phyloP scores from a whole-genome alignment of 345 rosid genomes.

The Fremontodendron californicum region DNA sequence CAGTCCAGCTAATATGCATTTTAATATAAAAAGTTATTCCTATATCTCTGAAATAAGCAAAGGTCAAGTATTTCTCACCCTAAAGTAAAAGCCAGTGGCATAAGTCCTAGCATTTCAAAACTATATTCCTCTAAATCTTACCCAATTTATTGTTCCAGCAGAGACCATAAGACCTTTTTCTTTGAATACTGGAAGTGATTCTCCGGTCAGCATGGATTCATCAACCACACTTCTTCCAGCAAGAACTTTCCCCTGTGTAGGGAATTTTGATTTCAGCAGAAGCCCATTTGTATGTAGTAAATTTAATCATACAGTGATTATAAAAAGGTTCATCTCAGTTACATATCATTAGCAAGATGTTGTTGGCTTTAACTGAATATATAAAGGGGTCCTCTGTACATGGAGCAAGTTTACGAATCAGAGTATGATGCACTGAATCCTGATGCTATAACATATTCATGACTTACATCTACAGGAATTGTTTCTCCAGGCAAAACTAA shows the following conservation, averaged over 20 bases:
- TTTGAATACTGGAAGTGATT: conserved; percentile 89
- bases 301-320: conserved; percentile 1
- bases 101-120: not conserved
- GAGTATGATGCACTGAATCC: not conserved
- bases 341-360: not conserved
- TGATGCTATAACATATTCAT: conserved; percentile 3
- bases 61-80: not conserved
- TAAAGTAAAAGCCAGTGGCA: not conserved
- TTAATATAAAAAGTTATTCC: not conserved
- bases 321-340: not conserved
- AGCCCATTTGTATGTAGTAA: conserved; percentile 6
- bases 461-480: conserved; percentile 88
- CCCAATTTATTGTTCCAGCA: conserved; percentile 36
- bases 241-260: conserved; percentile 66
- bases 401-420: conserved; percentile 2
- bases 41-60: conserved; percentile 4
- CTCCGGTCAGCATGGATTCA: conserved; percentile 98
- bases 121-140: conserved; percentile 28
- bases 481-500: conserved; percentile 95
- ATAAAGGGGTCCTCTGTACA: not conserved
- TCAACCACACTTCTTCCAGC: conserved; percentile 97
- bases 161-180: conserved; percentile 70
- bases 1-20: not conserved
- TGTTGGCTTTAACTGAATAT: not conserved
- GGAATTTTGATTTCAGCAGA: conserved; percentile 18